Percentiles rank a stretch among this genome's conserved stretches.
Evolutionary conservation across 371 early-diverging fungal species (phyloP).

Genomic region (Capniomyces stellatus): DNA sequence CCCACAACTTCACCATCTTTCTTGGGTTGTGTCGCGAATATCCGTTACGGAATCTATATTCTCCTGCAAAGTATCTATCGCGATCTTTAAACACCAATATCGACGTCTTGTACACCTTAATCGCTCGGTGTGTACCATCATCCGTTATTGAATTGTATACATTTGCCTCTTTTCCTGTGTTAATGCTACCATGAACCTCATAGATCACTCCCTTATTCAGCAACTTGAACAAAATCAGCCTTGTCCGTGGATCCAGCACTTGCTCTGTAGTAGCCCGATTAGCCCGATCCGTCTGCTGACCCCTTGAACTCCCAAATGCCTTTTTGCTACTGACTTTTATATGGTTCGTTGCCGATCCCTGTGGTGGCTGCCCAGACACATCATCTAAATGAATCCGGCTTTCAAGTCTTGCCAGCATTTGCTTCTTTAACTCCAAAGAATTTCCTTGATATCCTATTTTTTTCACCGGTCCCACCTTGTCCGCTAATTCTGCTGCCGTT

Average conservation of each 20-base stretch:
- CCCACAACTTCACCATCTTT: conserved; percentile 99
- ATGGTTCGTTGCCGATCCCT: conserved; percentile 33
- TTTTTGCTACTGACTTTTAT: conserved; percentile 54
- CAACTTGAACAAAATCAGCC: conserved; percentile 92
- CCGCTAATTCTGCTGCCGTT: conserved; percentile 2
- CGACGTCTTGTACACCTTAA: conserved; percentile 99
- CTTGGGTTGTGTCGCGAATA: conserved; percentile 92
- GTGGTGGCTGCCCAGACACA: conserved; percentile 23
- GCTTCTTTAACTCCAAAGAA: conserved; percentile 33
- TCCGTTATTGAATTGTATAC: conserved; percentile 92
- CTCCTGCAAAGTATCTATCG: conserved; percentile 95
- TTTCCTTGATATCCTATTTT: conserved; percentile 4
- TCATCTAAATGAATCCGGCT: conserved; percentile 41
- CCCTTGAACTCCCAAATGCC: conserved; percentile 39
- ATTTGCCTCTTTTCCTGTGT: conserved; percentile 98
- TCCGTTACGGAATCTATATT: conserved; percentile 92
- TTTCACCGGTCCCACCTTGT: neutral
- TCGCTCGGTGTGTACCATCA: conserved; percentile 66
- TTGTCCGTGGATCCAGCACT: conserved; percentile 94
- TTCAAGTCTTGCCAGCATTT: conserved; percentile 35
- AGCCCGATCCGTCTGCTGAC: conserved; percentile 61
- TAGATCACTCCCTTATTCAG: conserved; percentile 73
- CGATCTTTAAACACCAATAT: conserved; percentile 97
- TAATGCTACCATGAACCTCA: conserved; percentile 93
- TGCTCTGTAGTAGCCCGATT: conserved; percentile 97